A percentile compares a stretch with the other conserved stretches of the same genome.
These are phyloP conservation scores for Penicillium sp. DNA, from an alignment of 2,329 filamentous ascomycete species.

Conservation along the genomic window DNA sequence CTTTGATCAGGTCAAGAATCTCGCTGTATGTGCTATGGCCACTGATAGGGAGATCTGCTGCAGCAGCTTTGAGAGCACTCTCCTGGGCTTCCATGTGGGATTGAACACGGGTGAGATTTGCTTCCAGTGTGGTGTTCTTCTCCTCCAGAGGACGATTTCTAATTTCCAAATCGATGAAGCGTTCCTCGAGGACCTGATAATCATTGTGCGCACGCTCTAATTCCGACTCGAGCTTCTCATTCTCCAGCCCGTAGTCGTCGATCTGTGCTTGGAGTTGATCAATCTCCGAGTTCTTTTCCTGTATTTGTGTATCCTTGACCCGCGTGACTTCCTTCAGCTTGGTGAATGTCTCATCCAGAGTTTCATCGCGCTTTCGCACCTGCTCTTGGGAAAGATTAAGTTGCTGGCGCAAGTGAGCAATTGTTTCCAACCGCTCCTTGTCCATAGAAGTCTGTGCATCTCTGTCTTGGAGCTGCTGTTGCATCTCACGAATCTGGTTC, in stretches of 20 bases:
- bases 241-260: conserved; percentile 36
- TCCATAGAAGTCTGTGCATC: conserved; percentile 25
- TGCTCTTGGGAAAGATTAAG: conserved; percentile 35
- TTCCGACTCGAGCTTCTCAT: conserved; percentile 38
- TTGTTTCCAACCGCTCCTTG: conserved; percentile 33
- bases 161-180: conserved; percentile 35
- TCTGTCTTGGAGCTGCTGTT: conserved; percentile 32
- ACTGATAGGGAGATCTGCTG: conserved; percentile 36
- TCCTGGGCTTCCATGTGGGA: conserved; percentile 39
- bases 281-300: conserved; percentile 39
- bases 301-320: conserved; percentile 36
- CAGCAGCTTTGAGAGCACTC: conserved; percentile 39
- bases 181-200: conserved; percentile 36
- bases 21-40: conserved; percentile 40
- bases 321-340: conserved; percentile 36
- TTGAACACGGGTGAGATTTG: conserved; percentile 36
- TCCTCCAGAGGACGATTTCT: conserved; percentile 40
- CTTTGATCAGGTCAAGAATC: conserved; percentile 42
- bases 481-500: conserved; percentile 35
- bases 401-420: conserved; percentile 36
- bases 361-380: conserved; percentile 36
- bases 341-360: conserved; percentile 34
- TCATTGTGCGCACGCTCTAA: conserved; percentile 35
- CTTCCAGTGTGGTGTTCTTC: conserved; percentile 39
- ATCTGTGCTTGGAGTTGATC: conserved; percentile 38